Percentiles rank a stretch among this genome's conserved stretches.
Evolutionary conservation across 495 filamentous ascomycete species (phyloP).

Genomic region (Pseudevernia furfuracea): DNA sequence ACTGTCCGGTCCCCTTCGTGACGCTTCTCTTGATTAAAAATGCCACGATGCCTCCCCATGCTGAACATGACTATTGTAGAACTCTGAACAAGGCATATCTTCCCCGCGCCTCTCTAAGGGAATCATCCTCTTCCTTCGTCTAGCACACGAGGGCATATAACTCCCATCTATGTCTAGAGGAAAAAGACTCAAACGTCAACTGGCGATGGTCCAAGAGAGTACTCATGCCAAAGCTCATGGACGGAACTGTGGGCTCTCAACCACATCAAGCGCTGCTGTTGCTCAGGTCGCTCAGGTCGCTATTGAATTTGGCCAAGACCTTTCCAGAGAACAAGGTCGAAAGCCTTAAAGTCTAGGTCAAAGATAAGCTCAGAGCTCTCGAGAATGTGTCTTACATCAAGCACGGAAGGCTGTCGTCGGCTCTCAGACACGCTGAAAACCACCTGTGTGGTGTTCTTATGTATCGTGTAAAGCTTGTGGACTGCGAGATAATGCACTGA

Average conservation of each 20-base stretch:
- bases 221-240: not conserved
- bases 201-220: not conserved
- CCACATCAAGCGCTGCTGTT: no score
- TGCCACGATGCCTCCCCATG: not conserved
- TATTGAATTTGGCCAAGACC: no score
- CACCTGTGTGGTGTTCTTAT: no score
- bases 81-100: not conserved
- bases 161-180: not conserved
- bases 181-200: not conserved
- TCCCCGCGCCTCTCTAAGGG: not conserved
- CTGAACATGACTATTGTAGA: not conserved
- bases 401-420: no score
- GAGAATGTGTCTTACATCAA: no score
- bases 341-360: no score
- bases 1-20: not conserved
- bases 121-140: not conserved
- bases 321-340: no score
- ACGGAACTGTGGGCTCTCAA: not conserved
- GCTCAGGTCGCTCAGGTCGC: no score
- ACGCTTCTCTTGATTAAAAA: not conserved
- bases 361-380: no score
- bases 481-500: no score
- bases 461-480: no score
- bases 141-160: not conserved
- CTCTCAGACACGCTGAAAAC: no score